Conservation (phyloP, 805 yeast species). For the Candida khao-thaluensis region DNA sequence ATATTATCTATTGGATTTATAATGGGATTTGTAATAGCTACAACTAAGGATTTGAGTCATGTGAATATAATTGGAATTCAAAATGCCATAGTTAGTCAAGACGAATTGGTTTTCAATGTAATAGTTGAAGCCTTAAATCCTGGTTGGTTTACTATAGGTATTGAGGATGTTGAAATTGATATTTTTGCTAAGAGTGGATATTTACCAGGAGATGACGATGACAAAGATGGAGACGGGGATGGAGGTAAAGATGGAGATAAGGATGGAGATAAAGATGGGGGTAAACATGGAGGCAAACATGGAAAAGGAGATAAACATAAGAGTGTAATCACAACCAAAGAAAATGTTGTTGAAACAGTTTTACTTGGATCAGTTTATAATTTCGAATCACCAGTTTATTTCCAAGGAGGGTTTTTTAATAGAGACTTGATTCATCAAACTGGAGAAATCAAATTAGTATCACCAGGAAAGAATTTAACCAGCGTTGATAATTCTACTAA, state of each 20-base stretch:
- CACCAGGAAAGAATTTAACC: constrained; percentile 62
- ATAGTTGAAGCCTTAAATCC: constrained; percentile 82
- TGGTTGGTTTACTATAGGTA: constrained; percentile 68
- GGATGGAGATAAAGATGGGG: background rate
- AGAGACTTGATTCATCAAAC: constrained; percentile 56
- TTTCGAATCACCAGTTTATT: constrained; percentile 71
- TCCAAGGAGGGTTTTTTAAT: constrained; percentile 75
- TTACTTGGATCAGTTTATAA: constrained; percentile 65
- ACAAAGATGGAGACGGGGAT: constrained; percentile 8
- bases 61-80: constrained; percentile 61
- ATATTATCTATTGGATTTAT: constrained; percentile 73
- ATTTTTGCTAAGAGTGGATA: constrained; percentile 75
- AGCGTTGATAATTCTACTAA: constrained; percentile 21
- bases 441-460: constrained; percentile 67
- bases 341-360: constrained; percentile 54
- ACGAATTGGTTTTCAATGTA: constrained; percentile 79
- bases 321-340: constrained; percentile 17
- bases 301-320: constrained; percentile 10
- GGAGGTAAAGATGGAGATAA: background rate
- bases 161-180: constrained; percentile 72
- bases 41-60: constrained; percentile 76
- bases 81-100: constrained; percentile 75
- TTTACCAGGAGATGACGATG: constrained; percentile 20
- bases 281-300: background rate
- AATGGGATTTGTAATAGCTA: constrained; percentile 80